These are phyloP conservation scores for Candida tropicalis DNA, from an alignment of 1,139 yeast genomes.

Conservation along the genomic window DNA sequence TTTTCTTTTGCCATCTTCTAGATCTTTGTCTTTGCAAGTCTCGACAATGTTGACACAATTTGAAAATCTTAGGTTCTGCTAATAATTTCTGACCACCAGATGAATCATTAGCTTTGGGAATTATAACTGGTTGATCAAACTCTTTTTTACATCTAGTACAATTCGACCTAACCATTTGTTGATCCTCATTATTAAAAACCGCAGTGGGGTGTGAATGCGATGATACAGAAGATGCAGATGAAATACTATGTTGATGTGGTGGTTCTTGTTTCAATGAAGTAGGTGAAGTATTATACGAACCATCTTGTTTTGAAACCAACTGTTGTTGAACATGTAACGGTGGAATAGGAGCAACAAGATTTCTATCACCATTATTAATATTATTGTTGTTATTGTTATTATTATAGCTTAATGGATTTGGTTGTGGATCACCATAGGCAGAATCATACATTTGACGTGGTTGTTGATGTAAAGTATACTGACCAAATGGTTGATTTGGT, in stretches of 20 bases:
- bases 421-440: slow-evolving; percentile 10
- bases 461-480: slow-evolving; percentile 12
- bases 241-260: slow-evolving; percentile 1
- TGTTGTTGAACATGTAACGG: slow-evolving; percentile 52
- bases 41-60: slow-evolving; percentile 65
- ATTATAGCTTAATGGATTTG: slow-evolving; percentile 12
- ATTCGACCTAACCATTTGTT: slow-evolving; percentile 22
- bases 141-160: slow-evolving; percentile 65
- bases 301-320: slow-evolving; percentile 21
- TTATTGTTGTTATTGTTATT: slow-evolving; percentile 10
- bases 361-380: slow-evolving; percentile 19
- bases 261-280: not conserved
- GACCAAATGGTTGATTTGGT: slow-evolving; percentile 8
- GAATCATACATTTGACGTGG: slow-evolving; percentile 14
- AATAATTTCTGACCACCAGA: slow-evolving; percentile 27
- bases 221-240: slow-evolving; percentile 1
- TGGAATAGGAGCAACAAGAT: slow-evolving; percentile 46
- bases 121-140: slow-evolving; percentile 49
- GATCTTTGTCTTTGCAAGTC: slow-evolving; percentile 63
- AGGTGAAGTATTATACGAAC: slow-evolving; percentile 9
- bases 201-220: not conserved
- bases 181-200: slow-evolving; percentile 8
- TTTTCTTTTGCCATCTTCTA: slow-evolving; percentile 64
- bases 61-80: slow-evolving; percentile 51
- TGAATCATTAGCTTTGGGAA: slow-evolving; percentile 32